Evolutionary conservation across 306 rosid species (phyloP), one percentile per base, ranked within the genome.

Genomic region (Vigna trinervia): DNA sequence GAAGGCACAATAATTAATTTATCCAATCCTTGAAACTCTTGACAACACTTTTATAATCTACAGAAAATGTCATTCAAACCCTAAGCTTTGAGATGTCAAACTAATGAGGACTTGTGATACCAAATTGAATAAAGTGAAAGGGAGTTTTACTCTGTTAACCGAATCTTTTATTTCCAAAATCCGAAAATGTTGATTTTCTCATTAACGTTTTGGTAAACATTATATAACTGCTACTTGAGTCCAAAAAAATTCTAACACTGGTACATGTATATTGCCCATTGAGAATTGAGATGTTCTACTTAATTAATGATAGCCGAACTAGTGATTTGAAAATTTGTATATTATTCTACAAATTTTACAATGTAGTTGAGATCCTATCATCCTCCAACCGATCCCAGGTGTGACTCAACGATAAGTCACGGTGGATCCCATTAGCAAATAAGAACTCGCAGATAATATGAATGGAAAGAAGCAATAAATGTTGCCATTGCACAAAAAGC

Each of bases 231-330:
- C 14, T 66, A 32, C 41, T 76, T 70, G 78, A 46, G 10, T 68
- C 67, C 68, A 77, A 69, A 69, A 68, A 15, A 23, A 75, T 3
- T 34, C 5, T 28, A 7, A 43, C 1, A 69, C 73, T 51, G 66
- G 34, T 81, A 85, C 85, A 85, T 32, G 59, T 71, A 74, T 56
- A 69, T 48, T 48, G 74, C 47, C 83, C 85, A 54, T 61, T 78
- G 78, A 73, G 75, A 84, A 77, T 62, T 70, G 61, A 82, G 28
- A 41, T 43, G 65, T 62, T 69, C 47, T 67, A 46, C 62, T 71
- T 65, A 71, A 79, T 73, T 60, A 79, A 43, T 45, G 4, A 73
- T 36, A 65, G 69, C 56, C 75, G 66, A 75, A 58, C 71, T 53
- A 81, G 53, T 57, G 77, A 57, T 34, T 34, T 34, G 76, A 65